These are phyloP conservation scores for Cystobasidium onofrii DNA, from an alignment of 768 basidiomycete genomes.

Conservation along the genomic window DNA sequence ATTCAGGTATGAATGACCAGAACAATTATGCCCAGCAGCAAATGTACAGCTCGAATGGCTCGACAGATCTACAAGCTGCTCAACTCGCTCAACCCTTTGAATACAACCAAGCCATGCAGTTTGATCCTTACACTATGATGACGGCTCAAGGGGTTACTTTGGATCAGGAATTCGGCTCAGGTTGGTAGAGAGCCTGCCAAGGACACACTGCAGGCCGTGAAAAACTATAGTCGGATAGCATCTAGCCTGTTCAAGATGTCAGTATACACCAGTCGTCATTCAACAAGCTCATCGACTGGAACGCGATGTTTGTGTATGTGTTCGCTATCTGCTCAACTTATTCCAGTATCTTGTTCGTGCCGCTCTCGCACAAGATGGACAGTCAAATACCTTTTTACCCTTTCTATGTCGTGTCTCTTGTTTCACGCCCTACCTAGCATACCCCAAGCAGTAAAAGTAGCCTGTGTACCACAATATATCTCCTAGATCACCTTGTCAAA, in stretches of 20 bases:
- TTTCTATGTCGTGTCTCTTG: neutral
- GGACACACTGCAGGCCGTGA: no score
- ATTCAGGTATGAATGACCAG: neutral
- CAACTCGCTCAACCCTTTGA: slow-evolving; percentile 28
- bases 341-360: no score
- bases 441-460: neutral
- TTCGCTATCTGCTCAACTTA: no score
- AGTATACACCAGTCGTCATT: neutral
- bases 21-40: neutral
- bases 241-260: neutral
- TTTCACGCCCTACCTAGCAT: neutral
- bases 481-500: neutral
- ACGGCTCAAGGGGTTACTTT: neutral
- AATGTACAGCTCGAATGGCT: neutral
- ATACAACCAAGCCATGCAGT: slow-evolving; percentile 10
- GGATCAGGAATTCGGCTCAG: slow-evolving; percentile 7
- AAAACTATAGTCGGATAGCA: no score
- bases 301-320: neutral
- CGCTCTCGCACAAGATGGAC: no score
- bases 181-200: neutral
- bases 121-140: slow-evolving; percentile 4
- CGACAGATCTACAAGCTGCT: neutral
- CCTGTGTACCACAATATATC: neutral
- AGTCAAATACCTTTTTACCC: neutral
- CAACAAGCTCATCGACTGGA: neutral